Evolutionary conservation across 192 early-diverging fungal genomes (phyloP).

Genomic region (Backusella mclennaniae): DNA sequence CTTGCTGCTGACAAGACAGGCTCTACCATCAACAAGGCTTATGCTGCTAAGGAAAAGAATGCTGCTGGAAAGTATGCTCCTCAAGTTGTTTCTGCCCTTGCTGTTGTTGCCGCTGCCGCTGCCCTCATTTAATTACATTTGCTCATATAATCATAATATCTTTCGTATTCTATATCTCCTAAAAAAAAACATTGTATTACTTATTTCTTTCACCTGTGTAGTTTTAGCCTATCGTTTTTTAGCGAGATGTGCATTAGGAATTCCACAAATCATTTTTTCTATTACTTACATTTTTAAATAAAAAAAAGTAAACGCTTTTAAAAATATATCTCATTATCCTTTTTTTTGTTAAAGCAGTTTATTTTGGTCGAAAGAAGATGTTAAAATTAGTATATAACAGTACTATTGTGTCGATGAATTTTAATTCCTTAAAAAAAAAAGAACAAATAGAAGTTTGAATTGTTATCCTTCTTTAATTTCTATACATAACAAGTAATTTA

Average conservation of each 20-base stretch:
- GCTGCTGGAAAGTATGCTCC: background rate
- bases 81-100: background rate
- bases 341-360: background rate
- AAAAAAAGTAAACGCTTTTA: background rate
- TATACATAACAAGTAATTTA: too few species aligned
- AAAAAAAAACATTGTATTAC: conserved; percentile 1
- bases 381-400: background rate
- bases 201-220: background rate
- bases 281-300: background rate
- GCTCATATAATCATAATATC: background rate
- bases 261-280: background rate
- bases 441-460: background rate
- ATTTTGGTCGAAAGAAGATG: background rate
- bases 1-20: background rate
- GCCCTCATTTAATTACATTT: background rate
- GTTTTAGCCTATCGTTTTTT: background rate
- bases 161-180: background rate
- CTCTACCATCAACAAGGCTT: background rate
- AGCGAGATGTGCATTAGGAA: background rate
- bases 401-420: background rate
- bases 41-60: background rate
- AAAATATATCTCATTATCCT: background rate
- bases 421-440: background rate
- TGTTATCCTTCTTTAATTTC: background rate
- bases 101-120: background rate